A percentile compares a stretch with the other conserved stretches of the same genome.
Evolutionary conservation across 2,329 filamentous ascomycete genomes (phyloP).

Genomic region (Cordyceps cateniannulata): DNA sequence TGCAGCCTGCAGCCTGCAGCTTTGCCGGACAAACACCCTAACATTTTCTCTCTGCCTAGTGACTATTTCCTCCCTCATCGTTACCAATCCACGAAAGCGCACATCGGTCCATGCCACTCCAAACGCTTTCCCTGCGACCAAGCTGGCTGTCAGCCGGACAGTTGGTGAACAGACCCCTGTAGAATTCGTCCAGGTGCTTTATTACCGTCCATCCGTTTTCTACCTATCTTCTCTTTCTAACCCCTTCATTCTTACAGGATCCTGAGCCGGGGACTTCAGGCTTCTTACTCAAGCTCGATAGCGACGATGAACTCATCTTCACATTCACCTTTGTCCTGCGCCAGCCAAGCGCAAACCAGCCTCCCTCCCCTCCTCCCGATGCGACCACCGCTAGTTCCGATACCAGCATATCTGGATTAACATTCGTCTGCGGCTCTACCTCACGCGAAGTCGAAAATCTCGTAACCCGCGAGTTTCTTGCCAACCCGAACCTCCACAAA

Average conservation of each 20-base stretch:
- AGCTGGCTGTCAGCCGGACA: constrained; percentile 67
- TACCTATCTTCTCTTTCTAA: constrained; percentile 13
- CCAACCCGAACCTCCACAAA: constrained; percentile 94
- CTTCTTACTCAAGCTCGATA: constrained; percentile 80
- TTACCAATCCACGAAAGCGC: constrained; percentile 74
- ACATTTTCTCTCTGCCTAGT: constrained; percentile 46
- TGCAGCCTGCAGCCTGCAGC: constrained; percentile 3
- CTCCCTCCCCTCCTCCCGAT: constrained; percentile 48
- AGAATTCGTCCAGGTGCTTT: constrained; percentile 83
- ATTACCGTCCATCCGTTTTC: constrained; percentile 16
- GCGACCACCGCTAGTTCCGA: constrained; percentile 55
- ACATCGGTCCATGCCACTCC: constrained; percentile 71
- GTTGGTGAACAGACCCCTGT: constrained; percentile 67
- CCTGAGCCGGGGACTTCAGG: constrained; percentile 61
- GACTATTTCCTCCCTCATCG: constrained; percentile 73
- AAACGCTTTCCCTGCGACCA: constrained; percentile 80
- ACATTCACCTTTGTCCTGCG: constrained; percentile 84
- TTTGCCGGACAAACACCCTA: background rate
- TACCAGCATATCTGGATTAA: constrained; percentile 79
- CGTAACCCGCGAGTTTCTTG: constrained; percentile 91
- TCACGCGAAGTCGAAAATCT: constrained; percentile 85
- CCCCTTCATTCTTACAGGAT: constrained; percentile 51
- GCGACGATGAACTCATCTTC: constrained; percentile 89
- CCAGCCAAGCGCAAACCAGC: constrained; percentile 46
- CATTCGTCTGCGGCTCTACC: constrained; percentile 85